Base-by-base conservation (phyloP, 345 rosid species). In the Hypericum androsaemum region DNA sequence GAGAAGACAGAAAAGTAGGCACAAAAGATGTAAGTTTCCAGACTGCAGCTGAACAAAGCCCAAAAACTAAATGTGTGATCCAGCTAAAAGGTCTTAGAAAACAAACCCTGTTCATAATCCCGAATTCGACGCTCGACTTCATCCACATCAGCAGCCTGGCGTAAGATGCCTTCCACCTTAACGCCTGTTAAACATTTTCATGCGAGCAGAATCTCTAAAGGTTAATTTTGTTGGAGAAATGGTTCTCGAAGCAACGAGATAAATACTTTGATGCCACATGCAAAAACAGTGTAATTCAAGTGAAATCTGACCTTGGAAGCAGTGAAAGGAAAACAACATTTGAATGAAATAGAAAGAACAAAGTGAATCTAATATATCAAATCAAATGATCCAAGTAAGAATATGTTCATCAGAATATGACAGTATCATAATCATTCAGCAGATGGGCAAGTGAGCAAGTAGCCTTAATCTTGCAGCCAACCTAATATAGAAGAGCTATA, bases 121-220 rank as follows among this genome's bases (percentile, higher is more conserved):
- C 80, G 80, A 75, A 92, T 80, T 54, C 98, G 84, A 65, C 50
- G 79, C 69, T 88, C 85, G 59, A 92, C 99, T 66, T 85, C 94
- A 52, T 92, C 97, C 12, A 92, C 99, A 71, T 82, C 95, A 39
- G 99, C 99, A 65, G 99, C 99, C 74, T 92, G 97, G 59, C 99
- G 77, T 79, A 92, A 72, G 62, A 92, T 83, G 57, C 99, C 99
- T 83, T 92, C 97, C 58, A 79, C 82, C 71, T 70, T 81, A 64
- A 74, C 56, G 64, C 99, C 99, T 92, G 81, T 59, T 60, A 65
- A 50, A 63, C 50, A 47, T 59, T 43, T 61, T 56, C 36, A 57
- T 39, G 38, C 12, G 28, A 62, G 74, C 48, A 80, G 69, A 61
- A 61, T 44, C 32, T 22, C 32, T 1, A 22, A 22, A 22, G 32